A percentile compares a stretch with the other conserved stretches of the same genome.
Conservation (phyloP, 495 filamentous ascomycete genomes). For the Aspergillus homomorphus region DNA sequence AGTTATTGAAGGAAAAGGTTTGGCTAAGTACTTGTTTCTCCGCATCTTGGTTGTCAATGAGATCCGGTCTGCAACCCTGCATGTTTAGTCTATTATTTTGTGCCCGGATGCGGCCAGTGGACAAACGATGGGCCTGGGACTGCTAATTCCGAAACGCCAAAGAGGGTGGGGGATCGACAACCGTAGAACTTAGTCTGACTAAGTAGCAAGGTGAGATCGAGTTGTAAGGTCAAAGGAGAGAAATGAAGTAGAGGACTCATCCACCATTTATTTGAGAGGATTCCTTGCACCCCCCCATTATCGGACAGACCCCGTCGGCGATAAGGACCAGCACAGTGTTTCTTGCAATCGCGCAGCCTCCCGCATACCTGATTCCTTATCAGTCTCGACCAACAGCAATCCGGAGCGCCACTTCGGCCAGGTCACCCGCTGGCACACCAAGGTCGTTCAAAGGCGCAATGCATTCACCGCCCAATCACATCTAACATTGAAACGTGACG, state of each 20-base stretch:
- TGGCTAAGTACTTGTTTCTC: slow-evolving; percentile 34
- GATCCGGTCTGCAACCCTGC: slow-evolving; percentile 3
- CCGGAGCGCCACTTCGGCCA: background rate
- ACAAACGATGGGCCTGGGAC: background rate
- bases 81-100: slow-evolving; percentile 1
- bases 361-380: background rate
- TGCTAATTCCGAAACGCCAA: background rate
- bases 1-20: slow-evolving; percentile 4
- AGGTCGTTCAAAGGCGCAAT: background rate
- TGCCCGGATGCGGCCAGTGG: background rate
- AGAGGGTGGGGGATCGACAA: background rate
- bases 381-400: background rate
- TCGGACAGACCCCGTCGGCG: background rate
- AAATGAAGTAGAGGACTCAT: background rate
- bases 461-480: background rate
- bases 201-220: background rate
- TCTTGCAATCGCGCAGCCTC: background rate
- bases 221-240: background rate
- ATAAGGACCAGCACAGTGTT: background rate
- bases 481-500: background rate
- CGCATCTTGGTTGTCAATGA: slow-evolving; percentile 24
- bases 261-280: background rate
- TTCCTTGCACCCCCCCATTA: background rate
- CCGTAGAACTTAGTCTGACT: background rate
- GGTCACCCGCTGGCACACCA: background rate